Percentiles rank a stretch among this genome's conserved stretches.
Conservation (phyloP, 148 eudicot species). For the Vaccinium macrocarpon region DNA sequence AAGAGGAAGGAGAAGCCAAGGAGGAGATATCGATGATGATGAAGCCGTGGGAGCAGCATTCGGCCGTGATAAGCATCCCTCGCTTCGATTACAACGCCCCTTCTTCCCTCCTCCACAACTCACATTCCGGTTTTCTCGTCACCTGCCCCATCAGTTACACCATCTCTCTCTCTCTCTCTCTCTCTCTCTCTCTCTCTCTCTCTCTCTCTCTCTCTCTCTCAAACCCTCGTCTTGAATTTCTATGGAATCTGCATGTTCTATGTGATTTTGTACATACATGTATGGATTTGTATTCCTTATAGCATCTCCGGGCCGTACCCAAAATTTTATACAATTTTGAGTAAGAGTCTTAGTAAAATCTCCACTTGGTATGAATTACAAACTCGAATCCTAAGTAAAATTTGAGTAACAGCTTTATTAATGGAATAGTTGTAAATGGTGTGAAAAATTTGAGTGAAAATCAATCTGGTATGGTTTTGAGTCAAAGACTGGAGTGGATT, state of each 20-base stretch:
- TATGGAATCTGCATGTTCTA: not conserved
- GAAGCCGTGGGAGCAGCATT: constrained; percentile 8
- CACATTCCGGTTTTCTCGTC: constrained; percentile 65
- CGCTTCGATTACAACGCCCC: constrained; percentile 65
- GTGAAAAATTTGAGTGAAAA: too few relatives aligned
- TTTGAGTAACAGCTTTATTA: too few relatives aligned
- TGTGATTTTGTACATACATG: too few relatives aligned
- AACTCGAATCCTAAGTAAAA: too few relatives aligned
- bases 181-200: not conserved
- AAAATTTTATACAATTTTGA: too few relatives aligned
- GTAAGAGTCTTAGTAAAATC: too few relatives aligned
- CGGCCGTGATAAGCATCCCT: not conserved
- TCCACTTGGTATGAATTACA: too few relatives aligned
- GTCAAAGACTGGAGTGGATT: too few relatives aligned
- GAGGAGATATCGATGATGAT: not conserved
- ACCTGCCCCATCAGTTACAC: constrained; percentile 64
- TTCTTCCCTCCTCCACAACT: constrained; percentile 57
- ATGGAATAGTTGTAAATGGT: too few relatives aligned
- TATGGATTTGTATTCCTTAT: not conserved
- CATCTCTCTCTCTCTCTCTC: not conserved
- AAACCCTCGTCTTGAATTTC: not conserved
- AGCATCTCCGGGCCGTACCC: too few relatives aligned
- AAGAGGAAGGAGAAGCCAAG: not conserved
- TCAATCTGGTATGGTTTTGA: too few relatives aligned
- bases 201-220: not conserved